These are phyloP conservation scores for Saccharomyces hybrid DNA, from an alignment of 1,139 yeast genomes.

Conservation along the genomic window DNA sequence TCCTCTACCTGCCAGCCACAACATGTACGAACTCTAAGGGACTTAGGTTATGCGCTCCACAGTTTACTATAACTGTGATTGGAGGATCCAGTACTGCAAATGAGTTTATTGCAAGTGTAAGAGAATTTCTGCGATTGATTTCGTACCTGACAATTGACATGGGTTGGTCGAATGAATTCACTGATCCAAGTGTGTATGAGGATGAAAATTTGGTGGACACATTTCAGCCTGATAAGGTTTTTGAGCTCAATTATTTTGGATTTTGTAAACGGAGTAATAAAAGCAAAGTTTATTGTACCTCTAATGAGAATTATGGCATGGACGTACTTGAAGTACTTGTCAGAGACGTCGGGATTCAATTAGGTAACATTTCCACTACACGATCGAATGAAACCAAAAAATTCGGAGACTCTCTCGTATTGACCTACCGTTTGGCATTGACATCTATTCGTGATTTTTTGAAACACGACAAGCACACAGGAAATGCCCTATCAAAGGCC, in stretches of 20 bases:
- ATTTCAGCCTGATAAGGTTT: slow-evolving; percentile 18
- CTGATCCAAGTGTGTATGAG: slow-evolving; percentile 16
- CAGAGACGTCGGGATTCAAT: slow-evolving; percentile 27
- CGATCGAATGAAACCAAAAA: slow-evolving; percentile 15
- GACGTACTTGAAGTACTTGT: slow-evolving; percentile 23
- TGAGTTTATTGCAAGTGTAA: slow-evolving; percentile 35
- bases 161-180: slow-evolving; percentile 26
- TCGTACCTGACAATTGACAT: slow-evolving; percentile 53
- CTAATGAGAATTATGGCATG: slow-evolving; percentile 20
- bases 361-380: slow-evolving; percentile 19
- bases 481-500: slow-evolving; percentile 4
- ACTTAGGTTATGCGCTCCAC: slow-evolving; percentile 38
- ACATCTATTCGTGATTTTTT: slow-evolving; percentile 12
- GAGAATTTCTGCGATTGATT: slow-evolving; percentile 44
- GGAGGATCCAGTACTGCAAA: slow-evolving; percentile 35
- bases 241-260: slow-evolving; percentile 24
- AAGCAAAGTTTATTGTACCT: slow-evolving; percentile 18
- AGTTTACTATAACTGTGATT: slow-evolving; percentile 36
- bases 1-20: slow-evolving; percentile 28
- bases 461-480: slow-evolving; percentile 7
- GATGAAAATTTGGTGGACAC: slow-evolving; percentile 26
- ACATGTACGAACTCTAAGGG: slow-evolving; percentile 26
- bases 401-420: slow-evolving; percentile 23
- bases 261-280: slow-evolving; percentile 20
- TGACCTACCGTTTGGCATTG: slow-evolving; percentile 17